Evolutionary conservation across 768 basidiomycete species (phyloP), one percentile per base, ranked within the genome.

Genomic region (Gymnopilus dilepis): DNA sequence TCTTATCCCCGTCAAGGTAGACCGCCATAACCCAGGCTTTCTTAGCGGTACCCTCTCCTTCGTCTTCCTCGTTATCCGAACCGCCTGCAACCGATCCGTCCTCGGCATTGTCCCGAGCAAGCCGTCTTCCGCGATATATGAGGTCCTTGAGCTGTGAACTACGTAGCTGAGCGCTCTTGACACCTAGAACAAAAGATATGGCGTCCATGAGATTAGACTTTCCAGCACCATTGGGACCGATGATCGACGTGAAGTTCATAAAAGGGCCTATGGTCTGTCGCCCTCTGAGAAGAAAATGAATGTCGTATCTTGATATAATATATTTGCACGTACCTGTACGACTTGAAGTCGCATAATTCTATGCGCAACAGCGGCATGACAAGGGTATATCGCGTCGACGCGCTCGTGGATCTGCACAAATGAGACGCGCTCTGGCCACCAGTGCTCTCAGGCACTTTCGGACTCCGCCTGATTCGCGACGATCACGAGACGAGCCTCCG

Each of bases 151-250:
- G 80, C 68, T 98, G 95, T 45, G 93, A 94, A 71, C 92, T 95
- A 47, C 97, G 85, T 33, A 99, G 82, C 65, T 97, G 94, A 2
- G 89, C 91, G 62, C 93, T 95, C 80, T 96, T 95, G 28, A 99
- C 91, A 30, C 97, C 97, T 6, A 99, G 88, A 8, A 99, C 97
- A 73, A 99, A 99, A 3, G 97, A 99, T 66, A 99, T 98, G 54
- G 97, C 97, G 73, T 99, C 97, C 97, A 99, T 99, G 58, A 99
- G 86, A 74, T 99, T 99, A 9, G 95, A 97, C 73, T 99, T 99
- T 61, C 97, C 97, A 0, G 97, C 95, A 59, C 97, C 97, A 89
- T 99, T 99, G 34, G 97, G 97, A 21, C 97, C 97, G 68, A 99
- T 98, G 57, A 98, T 84, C 11, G 94, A 97, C 0, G 97, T 96